These are phyloP conservation scores for Tinospora cordifolia DNA, from an alignment of 164 flowering plant species.

Conservation along the genomic window DNA sequence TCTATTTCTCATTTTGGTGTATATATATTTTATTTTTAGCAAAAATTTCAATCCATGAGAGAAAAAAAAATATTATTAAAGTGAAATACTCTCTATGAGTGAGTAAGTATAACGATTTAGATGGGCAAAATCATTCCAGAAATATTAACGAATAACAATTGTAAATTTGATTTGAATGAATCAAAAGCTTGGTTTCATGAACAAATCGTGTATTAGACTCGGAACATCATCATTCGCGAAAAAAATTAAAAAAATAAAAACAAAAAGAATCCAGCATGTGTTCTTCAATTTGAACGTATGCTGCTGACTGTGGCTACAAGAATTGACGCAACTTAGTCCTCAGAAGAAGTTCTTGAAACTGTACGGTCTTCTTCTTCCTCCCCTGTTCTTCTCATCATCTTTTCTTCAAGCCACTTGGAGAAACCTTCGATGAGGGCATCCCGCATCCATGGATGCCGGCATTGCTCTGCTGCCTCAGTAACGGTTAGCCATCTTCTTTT, in stretches of 20 bases:
- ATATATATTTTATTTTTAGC: too few relatives aligned
- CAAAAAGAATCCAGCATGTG: neutral
- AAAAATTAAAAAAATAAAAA: too few relatives aligned
- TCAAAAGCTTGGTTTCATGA: neutral
- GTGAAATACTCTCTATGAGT: too few relatives aligned
- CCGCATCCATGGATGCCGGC: slow-evolving; percentile 67
- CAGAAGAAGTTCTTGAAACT: neutral
- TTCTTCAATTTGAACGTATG: neutral
- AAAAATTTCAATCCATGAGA: too few relatives aligned
- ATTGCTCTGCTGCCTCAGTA: slow-evolving; percentile 40
- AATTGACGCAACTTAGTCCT: neutral
- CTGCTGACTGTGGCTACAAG: neutral
- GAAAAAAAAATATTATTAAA: neutral
- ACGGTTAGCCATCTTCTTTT: slow-evolving; percentile 54
- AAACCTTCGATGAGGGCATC: slow-evolving; percentile 46
- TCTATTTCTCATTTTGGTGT: too few relatives aligned
- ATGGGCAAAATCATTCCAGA: too few relatives aligned
- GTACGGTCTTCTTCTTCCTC: slow-evolving; percentile 8
- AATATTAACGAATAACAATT: neutral
- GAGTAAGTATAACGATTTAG: too few relatives aligned
- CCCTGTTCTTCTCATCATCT: slow-evolving; percentile 6
- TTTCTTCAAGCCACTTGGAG: slow-evolving; percentile 33
- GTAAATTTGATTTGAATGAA: neutral
- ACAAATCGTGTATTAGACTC: neutral
- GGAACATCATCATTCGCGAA: neutral